Evolutionary conservation across 2,329 filamentous ascomycete species (phyloP), one percentile per base, ranked within the genome.

Genomic region (Dactylellina parvicollis): DNA sequence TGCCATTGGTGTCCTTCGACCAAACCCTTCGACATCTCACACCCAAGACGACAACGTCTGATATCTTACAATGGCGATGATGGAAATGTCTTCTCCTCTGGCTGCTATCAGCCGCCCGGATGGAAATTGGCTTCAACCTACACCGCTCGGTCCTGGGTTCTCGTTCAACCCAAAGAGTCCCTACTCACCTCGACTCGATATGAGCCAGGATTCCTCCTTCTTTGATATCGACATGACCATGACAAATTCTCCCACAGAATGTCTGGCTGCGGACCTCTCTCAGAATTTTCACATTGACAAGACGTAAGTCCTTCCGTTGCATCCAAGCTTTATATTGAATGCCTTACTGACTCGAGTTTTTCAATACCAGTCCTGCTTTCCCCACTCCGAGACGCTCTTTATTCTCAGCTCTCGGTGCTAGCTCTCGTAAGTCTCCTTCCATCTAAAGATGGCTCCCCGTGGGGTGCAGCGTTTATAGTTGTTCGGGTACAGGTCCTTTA

Each of bases 251-350:
- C 95, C 95, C 4, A 93, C 92, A 34, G 89, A 92, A 57, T 96
- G 92, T 79, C 84, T 99, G 77, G 94, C 93, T 42, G 93, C 92
- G 75, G 95, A 99, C 82, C 86, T 98, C 78, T 97, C 93, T 69
- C 92, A 96, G 80, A 99, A 98, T 84, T 96, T 98, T 80, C 91
- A 94, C 80, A 91, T 98, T 80, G 93, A 97, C 82, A 92, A 90
- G 79, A 97, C 93, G 94, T 97, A 84, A 77, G 86, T 83, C 76
- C 22, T 18, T 34, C 54, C 36, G 72, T 20, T 12, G 7, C 20
- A 28, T 52, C 10, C 18, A n/a, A 22, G n/a, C 9, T 26, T 16
- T 60, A 28, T 72, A 77, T 77, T 78, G 79, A 77, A 18, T 46
- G 32, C 38, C 77, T 77, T 77, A 77, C 75, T 75, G 30, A 75